Percentiles rank a stretch among this genome's conserved stretches.
These are phyloP conservation scores for Fusarium circinatum DNA, from an alignment of 2,329 filamentous ascomycete genomes.

Conservation along the genomic window DNA sequence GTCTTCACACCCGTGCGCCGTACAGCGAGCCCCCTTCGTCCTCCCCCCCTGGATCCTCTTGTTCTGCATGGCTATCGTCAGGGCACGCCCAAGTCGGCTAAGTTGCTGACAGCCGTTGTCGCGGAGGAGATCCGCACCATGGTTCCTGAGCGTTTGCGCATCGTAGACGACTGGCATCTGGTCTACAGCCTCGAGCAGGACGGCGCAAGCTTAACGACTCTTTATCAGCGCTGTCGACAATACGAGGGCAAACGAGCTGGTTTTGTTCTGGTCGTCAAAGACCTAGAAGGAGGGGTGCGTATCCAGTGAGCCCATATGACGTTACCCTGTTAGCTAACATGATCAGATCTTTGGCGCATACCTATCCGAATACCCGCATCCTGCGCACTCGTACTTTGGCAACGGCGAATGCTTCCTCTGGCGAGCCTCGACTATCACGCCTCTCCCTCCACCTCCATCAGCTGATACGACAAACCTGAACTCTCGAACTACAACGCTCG, in stretches of 20 bases:
- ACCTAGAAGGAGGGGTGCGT: conserved; percentile 78
- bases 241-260: conserved; percentile 78
- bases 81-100: conserved; percentile 67
- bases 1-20: conserved; percentile 65
- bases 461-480: conserved; percentile 60
- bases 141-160: conserved; percentile 85
- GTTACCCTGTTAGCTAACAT: conserved; percentile 15
- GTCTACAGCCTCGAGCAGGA: conserved; percentile 93
- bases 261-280: conserved; percentile 88
- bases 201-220: conserved; percentile 84
- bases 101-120: conserved; percentile 75
- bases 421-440: conserved; percentile 67
- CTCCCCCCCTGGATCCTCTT: conserved; percentile 87
- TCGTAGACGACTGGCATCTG: conserved; percentile 87
- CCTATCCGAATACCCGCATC: conserved; percentile 87
- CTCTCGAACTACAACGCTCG: conserved; percentile 53
- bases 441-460: conserved; percentile 62
- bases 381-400: conserved; percentile 87
- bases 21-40: conserved; percentile 81
- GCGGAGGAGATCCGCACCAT: conserved; percentile 95
- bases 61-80: conserved; percentile 73
- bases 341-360: conserved; percentile 87
- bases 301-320: conserved; percentile 19
- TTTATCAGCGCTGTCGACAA: conserved; percentile 82
- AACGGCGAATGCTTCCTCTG: conserved; percentile 92